Base-by-base conservation (phyloP, 129 eudicot species). In the Flaveria linearis region DNA sequence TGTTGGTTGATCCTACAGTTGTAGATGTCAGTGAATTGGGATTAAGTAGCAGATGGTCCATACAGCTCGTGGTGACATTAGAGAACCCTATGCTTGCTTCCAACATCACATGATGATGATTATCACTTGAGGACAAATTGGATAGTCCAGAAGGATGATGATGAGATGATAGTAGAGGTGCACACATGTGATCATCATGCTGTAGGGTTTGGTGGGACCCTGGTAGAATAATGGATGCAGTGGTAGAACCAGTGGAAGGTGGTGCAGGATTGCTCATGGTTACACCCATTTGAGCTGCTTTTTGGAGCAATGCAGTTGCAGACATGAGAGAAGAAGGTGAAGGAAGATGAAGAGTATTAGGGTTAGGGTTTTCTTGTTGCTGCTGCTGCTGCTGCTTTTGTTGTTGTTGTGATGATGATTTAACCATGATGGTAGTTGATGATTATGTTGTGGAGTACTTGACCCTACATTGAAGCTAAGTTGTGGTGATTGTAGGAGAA, bases 201-300 rank as follows among this genome's bases (percentile, higher is more conserved):
- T 73, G 69, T 62, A 80, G 68, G 82, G 55, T 63, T 63, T 85
- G 85, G 60, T 80, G 88, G 88, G 82, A 20, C 83, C 77, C 80
- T 3, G 69, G 72, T 69, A 74, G 64, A 41, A 79, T 72, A 39
- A 69, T 79, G 43, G 81, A 55, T 63, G 73, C 80, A 39, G 73
- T 10, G 47, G 17, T 6, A 30, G 79, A 12, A 45, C 9, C 51
- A 39, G 30, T 33, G 63, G 63, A 39, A 28, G 73, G 68, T 22
- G 73, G 39, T 49, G 64, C 33, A 53, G 81, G 78, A 71, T 82
- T 66, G 81, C 87, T 87, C 85, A 84, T 80, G 39, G 93, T 86
- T 4, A 83, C 96, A 20, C 96, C 96, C 89, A 90, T 88, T 39
- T 88, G 89, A 26, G 93, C 86, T 73, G 96, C 96, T 75, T 84